Evolutionary conservation across 2,329 filamentous ascomycete genomes (phyloP), one percentile per base, ranked within the genome.

Genomic region (Alternaria atra): DNA sequence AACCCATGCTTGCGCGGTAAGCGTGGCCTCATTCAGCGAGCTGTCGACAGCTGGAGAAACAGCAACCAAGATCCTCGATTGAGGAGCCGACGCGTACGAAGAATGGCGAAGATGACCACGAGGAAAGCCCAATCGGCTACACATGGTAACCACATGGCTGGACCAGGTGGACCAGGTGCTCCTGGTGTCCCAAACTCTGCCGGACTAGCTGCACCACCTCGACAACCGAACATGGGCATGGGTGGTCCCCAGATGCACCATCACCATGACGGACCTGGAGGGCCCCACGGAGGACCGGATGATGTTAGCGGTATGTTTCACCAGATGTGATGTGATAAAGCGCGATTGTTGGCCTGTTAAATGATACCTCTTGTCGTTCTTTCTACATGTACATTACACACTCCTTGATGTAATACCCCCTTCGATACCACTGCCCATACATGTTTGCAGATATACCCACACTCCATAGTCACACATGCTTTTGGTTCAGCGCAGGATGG

Each of bases 31-130:
- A 99, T 99, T 70, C 95, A 99, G 83, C 88, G 95, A 67, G 95
- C 95, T 2, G 95, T 99, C 44, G 95, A 99, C 80, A 97, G 94
- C 83, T 98, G 95, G 95, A 88, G 95, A 65, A 99, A 99, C 83
- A 98, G 94, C 86, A 98, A 98, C 81, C 93, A 97, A 82, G 95
- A 99, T 73, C 92, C 93, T 51, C 87, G 94, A 69, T 84, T 98
- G 75, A 89, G 95, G 76, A 98, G 94, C 80, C 87, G 95, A 78
- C 87, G 95, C 71, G 95, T 99, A 58, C 89, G 95, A 68, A 89
- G 95, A 68, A 95, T 97, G 92, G 94, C 94, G 57, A 99, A 99
- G 85, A 92, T 97, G 82, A 95, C 90, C 81, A 94, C 88, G 74
- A 89, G 94, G 76, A 94, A 95, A 81, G 85, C 89, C 68, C 86